Conservation (phyloP, 1,139 yeast species). For the Wickerhamiella infanticola region DNA sequence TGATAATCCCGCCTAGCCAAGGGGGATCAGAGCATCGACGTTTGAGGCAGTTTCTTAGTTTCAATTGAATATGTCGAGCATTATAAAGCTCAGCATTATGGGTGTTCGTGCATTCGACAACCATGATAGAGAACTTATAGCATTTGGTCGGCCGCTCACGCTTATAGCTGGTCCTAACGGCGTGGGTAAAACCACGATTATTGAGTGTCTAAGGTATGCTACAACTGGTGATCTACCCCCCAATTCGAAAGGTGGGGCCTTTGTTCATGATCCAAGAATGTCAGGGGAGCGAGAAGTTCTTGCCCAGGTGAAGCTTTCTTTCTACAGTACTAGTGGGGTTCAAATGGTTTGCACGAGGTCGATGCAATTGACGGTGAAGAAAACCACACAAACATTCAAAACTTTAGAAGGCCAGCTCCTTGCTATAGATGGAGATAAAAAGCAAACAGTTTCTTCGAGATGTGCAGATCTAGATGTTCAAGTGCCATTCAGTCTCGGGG, state of each 20-base stretch:
- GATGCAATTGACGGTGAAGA: conserved; percentile 54
- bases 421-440: conserved; percentile 46
- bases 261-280: conserved; percentile 79
- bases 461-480: conserved; percentile 74
- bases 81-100: conserved; percentile 65
- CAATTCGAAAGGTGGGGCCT: conserved; percentile 90
- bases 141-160: conserved; percentile 82
- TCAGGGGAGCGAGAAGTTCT: conserved; percentile 55
- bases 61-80: conserved; percentile 39
- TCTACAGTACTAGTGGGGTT: conserved; percentile 54
- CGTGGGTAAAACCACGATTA: conserved; percentile 95
- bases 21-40: neutral
- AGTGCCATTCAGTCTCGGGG: conserved; percentile 74
- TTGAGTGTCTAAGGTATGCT: conserved; percentile 84
- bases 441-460: conserved; percentile 57
- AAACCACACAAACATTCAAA: conserved; percentile 58
- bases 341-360: conserved; percentile 79
- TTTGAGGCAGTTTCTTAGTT: neutral
- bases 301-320: conserved; percentile 86
- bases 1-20: neutral
- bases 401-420: conserved; percentile 82
- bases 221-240: conserved; percentile 97
- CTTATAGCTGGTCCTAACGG: conserved; percentile 94
- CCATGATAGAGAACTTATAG: conserved; percentile 67
- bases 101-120: conserved; percentile 89